A percentile compares a stretch with the other conserved stretches of the same genome.
These are phyloP conservation scores for Xerocomellus dryophilus DNA, from an alignment of 768 basidiomycete genomes.

Conservation along the genomic window DNA sequence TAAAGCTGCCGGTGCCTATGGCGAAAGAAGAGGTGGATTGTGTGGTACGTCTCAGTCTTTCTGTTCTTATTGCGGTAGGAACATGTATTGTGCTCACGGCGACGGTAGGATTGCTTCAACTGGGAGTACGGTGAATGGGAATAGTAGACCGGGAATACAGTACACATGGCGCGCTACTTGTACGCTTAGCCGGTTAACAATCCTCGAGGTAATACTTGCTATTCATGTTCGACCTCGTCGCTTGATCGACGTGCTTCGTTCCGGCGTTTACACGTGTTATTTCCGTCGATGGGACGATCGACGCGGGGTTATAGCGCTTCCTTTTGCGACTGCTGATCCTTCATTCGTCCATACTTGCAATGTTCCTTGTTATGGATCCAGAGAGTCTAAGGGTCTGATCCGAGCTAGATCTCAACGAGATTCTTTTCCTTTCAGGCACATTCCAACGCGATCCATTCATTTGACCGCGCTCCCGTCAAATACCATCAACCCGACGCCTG, in stretches of 20 bases:
- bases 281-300: too few relatives aligned
- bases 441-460: background rate
- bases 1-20: constrained; percentile 42
- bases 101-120: constrained; percentile 61
- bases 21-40: constrained; percentile 60
- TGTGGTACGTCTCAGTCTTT: constrained; percentile 43
- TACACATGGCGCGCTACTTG: background rate
- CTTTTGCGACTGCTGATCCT: too few relatives aligned
- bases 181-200: background rate
- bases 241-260: background rate
- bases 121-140: constrained; percentile 61
- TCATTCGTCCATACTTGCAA: background rate
- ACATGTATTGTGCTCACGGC: background rate
- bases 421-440: background rate
- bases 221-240: background rate
- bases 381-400: background rate
- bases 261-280: background rate
- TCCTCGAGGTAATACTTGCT: background rate
- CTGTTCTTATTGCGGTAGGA: background rate
- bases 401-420: background rate
- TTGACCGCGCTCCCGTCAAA: too few relatives aligned
- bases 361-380: too few relatives aligned
- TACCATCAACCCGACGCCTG: too few relatives aligned
- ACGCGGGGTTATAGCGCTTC: background rate
- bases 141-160: background rate